A percentile compares a stretch with the other conserved stretches of the same genome.
Evolutionary conservation across 73 alveolate species (phyloP).

Genomic region (Paramecium sonneborni): DNA sequence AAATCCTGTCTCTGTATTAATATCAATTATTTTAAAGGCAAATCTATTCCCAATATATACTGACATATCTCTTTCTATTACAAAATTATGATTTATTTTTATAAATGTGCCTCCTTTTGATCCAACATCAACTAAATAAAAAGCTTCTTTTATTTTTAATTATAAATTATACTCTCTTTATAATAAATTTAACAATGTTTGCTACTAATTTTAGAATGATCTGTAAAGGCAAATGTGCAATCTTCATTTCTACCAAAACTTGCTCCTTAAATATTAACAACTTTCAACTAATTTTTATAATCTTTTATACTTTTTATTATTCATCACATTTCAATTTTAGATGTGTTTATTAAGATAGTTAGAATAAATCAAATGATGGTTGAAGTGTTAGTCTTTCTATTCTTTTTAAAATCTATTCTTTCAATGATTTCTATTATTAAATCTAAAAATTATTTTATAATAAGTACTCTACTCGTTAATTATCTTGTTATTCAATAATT

Average conservation of each 20-base stretch:
- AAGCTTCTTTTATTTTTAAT: background rate
- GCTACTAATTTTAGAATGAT: slow-evolving; percentile 51
- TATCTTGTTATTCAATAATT: background rate
- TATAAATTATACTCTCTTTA: slow-evolving; percentile 1
- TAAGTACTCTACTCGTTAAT: slow-evolving; percentile 45
- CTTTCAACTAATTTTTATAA: background rate
- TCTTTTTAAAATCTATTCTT: background rate
- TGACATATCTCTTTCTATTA: slow-evolving; percentile 31
- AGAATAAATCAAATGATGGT: slow-evolving; percentile 1
- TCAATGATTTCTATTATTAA: background rate
- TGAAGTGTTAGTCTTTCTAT: background rate
- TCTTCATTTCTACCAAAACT: slow-evolving; percentile 40
- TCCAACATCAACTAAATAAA: slow-evolving; percentile 30
- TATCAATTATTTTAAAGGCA: slow-evolving; percentile 37
- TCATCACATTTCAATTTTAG: slow-evolving; percentile 41
- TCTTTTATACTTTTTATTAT: background rate
- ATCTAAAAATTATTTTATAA: background rate
- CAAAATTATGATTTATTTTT: slow-evolving; percentile 31
- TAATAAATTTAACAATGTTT: background rate
- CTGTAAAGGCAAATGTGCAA: slow-evolving; percentile 19
- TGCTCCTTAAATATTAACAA: slow-evolving; percentile 2
- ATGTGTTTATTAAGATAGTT: background rate
- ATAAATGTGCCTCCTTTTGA: slow-evolving; percentile 52
- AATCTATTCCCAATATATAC: slow-evolving; percentile 41
- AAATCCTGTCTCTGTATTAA: background rate